Percentiles rank a stretch among this genome's conserved stretches.
phyloP scores from a whole-genome alignment of 1,284 basidiomycete species.

The Malassezia equina region DNA sequence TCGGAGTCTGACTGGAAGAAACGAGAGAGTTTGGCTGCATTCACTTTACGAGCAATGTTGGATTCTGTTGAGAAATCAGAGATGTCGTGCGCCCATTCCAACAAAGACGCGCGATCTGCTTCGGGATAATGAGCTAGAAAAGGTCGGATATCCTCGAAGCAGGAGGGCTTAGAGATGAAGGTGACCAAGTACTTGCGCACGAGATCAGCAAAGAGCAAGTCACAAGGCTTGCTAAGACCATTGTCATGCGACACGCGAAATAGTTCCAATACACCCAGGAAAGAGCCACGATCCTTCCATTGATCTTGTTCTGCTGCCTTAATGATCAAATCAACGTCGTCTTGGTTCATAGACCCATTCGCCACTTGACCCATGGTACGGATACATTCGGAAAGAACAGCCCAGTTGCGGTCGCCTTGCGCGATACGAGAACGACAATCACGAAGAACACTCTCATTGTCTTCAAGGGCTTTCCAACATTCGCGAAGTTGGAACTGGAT shows the following conservation, averaged over 20 bases:
- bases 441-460: background rate
- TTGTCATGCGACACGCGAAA: background rate
- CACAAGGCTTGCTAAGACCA: background rate
- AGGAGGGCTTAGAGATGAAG: slow-evolving; percentile 1
- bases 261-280: slow-evolving; percentile 9
- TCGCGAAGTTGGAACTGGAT: slow-evolving; percentile 11
- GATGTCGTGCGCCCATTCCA: background rate
- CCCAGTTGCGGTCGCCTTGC: slow-evolving; percentile 18
- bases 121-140: background rate
- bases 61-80: background rate
- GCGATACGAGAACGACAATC: slow-evolving; percentile 9
- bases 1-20: background rate
- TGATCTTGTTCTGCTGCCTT: slow-evolving; percentile 9
- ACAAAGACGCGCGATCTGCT: background rate
- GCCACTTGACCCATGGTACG: background rate
- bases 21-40: slow-evolving; percentile 4
- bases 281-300: slow-evolving; percentile 15
- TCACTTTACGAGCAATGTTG: background rate
- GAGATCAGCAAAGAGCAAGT: background rate
- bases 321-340: background rate
- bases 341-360: background rate
- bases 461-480: slow-evolving; percentile 1
- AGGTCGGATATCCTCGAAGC: slow-evolving; percentile 14
- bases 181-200: background rate
- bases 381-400: slow-evolving; percentile 4